Conservation (phyloP, 495 filamentous ascomycete genomes). For the Apiosordaria backusii region DNA sequence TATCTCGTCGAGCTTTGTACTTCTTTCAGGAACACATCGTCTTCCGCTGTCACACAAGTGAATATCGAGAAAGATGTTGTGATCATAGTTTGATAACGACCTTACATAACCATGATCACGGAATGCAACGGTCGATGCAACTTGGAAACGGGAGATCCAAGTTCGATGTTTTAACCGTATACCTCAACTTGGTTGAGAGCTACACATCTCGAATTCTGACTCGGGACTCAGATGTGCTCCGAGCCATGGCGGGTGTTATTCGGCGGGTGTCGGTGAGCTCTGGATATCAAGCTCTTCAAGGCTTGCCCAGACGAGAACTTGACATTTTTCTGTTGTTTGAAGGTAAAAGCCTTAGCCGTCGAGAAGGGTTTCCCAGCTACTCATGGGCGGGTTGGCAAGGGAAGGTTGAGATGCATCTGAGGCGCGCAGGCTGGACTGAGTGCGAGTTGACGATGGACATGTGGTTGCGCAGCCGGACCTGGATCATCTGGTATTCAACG, state of each 20-base stretch:
- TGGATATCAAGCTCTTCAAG: neutral
- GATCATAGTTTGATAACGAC: neutral
- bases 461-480: neutral
- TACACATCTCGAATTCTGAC: neutral
- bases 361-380: neutral
- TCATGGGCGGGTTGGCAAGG: neutral
- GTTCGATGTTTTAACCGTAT: neutral
- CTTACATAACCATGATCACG: neutral
- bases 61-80: neutral
- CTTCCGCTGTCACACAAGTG: neutral
- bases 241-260: neutral
- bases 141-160: neutral
- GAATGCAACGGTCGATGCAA: too few species aligned
- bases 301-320: neutral
- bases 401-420: neutral
- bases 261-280: neutral
- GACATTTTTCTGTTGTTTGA: neutral
- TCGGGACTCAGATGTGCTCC: neutral
- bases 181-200: neutral
- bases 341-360: neutral
- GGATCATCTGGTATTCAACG: neutral
- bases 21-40: neutral
- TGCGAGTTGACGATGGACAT: neutral
- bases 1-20: neutral
- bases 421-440: neutral